Conservation (phyloP, 2,329 filamentous ascomycete species). For the Apiospora rasikravindrae region DNA sequence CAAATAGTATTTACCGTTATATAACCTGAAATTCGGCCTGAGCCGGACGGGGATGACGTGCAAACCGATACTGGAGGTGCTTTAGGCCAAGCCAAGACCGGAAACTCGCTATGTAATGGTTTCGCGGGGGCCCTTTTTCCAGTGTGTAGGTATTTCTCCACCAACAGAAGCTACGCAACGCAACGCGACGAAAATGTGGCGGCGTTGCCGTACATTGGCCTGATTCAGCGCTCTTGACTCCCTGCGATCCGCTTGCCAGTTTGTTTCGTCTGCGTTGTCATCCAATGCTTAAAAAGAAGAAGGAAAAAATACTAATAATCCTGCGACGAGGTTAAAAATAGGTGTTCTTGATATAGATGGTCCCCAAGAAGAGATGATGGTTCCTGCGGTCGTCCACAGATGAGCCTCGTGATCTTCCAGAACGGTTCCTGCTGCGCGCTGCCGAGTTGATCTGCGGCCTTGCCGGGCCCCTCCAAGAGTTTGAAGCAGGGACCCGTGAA, state of each 20-base stretch:
- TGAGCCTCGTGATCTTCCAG: not conserved
- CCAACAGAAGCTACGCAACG: not conserved
- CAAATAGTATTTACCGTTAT: not conserved
- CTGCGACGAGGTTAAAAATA: no score
- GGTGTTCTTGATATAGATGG: not conserved
- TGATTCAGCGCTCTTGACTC: not conserved
- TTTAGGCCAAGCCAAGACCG: not conserved
- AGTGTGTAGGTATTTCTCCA: no score
- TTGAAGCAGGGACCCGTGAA: conserved; percentile 5
- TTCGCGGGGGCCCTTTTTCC: not conserved
- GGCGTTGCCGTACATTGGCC: not conserved
- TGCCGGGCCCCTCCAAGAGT: not conserved
- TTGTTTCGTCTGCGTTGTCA: not conserved
- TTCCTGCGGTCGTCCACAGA: not conserved
- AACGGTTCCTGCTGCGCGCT: not conserved
- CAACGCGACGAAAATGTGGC: not conserved
- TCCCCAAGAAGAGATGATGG: not conserved
- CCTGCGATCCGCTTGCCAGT: not conserved
- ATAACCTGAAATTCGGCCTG: no score
- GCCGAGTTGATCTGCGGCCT: not conserved
- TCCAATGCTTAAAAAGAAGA: not conserved
- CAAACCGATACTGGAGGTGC: not conserved
- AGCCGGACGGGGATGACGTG: not conserved
- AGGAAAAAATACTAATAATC: no score
- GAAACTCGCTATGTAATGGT: not conserved